A percentile compares a stretch with the other conserved stretches of the same genome.
These are phyloP conservation scores for Dactylellina parvicollis DNA, from an alignment of 2,329 filamentous ascomycete species.

Conservation along the genomic window DNA sequence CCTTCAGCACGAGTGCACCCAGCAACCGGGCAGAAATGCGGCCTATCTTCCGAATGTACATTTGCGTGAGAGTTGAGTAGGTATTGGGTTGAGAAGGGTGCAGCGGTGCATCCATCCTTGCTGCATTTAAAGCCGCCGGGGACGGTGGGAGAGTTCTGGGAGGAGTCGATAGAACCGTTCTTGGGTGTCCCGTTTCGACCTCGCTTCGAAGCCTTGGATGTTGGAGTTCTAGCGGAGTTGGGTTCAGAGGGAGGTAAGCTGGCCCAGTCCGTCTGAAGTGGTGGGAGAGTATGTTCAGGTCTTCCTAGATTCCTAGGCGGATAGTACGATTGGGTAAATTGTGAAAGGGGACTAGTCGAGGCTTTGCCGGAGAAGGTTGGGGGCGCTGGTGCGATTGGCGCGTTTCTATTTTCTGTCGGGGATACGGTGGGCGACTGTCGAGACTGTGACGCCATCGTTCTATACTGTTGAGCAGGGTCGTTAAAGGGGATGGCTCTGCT, in stretches of 20 bases:
- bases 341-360: conserved; percentile 26
- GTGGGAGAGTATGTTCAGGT: conserved; percentile 39
- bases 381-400: conserved; percentile 37
- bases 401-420: conserved; percentile 35
- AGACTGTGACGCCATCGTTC: conserved; percentile 18
- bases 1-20: conserved; percentile 72
- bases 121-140: conserved; percentile 57
- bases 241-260: conserved; percentile 27
- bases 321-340: conserved; percentile 26
- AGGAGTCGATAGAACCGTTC: conserved; percentile 43
- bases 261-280: conserved; percentile 44
- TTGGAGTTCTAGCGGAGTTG: conserved; percentile 42
- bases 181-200: conserved; percentile 46
- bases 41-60: conserved; percentile 73
- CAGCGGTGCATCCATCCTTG: conserved; percentile 72
- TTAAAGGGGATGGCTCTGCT: conserved; percentile 32
- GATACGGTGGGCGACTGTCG: conserved; percentile 39
- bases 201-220: conserved; percentile 39
- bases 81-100: conserved; percentile 78
- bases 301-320: conserved; percentile 41
- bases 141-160: conserved; percentile 36
- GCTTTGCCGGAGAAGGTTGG: conserved; percentile 29
- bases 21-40: conserved; percentile 73
- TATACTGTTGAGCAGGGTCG: conserved; percentile 33
- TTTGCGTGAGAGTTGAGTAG: conserved; percentile 82